Evolutionary conservation across 805 yeast species (phyloP).

Genomic region (Myxozyma nipponensis): DNA sequence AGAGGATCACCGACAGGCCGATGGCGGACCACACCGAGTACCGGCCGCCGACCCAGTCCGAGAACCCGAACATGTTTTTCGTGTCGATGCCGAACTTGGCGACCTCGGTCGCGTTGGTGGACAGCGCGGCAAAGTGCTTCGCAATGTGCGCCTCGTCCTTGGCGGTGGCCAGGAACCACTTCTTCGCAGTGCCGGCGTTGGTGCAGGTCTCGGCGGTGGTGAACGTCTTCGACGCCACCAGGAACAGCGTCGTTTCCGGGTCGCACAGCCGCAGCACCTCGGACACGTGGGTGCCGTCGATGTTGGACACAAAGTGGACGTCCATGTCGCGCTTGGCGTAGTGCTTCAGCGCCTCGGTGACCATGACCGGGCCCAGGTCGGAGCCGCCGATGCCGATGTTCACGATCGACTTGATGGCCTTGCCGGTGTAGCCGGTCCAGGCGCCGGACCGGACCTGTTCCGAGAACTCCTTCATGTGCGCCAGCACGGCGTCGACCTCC

Average conservation of each 20-base stretch:
- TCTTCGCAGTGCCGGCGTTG: conserved; percentile 92
- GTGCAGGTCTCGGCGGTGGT: conserved; percentile 98
- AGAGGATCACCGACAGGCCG: conserved; percentile 91
- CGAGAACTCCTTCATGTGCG: conserved; percentile 95
- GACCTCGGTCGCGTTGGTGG: conserved; percentile 89
- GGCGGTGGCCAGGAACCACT: conserved; percentile 81
- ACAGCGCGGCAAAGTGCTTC: conserved; percentile 94
- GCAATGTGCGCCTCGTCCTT: conserved; percentile 72
- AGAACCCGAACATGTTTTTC: conserved; percentile 97
- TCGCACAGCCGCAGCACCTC: conserved; percentile 75
- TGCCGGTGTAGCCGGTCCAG: conserved; percentile 97
- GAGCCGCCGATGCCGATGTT: conserved; percentile 99
- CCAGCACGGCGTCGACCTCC: conserved; percentile 85
- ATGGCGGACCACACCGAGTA: conserved; percentile 99
- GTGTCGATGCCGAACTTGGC: conserved; percentile 95
- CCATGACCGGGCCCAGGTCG: conserved; percentile 99
- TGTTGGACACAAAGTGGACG: conserved; percentile 94
- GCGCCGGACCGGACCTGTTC: conserved; percentile 84
- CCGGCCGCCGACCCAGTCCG: conserved; percentile 99
- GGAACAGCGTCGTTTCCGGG: conserved; percentile 87
- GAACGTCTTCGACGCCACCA: conserved; percentile 66
- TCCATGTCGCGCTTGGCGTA: conserved; percentile 61
- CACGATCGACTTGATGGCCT: conserved; percentile 86
- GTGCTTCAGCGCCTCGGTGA: conserved; percentile 93
- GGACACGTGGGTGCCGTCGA: conserved; percentile 96